Base-by-base conservation (phyloP, 768 basidiomycete species). In the Hericium alpestre region DNA sequence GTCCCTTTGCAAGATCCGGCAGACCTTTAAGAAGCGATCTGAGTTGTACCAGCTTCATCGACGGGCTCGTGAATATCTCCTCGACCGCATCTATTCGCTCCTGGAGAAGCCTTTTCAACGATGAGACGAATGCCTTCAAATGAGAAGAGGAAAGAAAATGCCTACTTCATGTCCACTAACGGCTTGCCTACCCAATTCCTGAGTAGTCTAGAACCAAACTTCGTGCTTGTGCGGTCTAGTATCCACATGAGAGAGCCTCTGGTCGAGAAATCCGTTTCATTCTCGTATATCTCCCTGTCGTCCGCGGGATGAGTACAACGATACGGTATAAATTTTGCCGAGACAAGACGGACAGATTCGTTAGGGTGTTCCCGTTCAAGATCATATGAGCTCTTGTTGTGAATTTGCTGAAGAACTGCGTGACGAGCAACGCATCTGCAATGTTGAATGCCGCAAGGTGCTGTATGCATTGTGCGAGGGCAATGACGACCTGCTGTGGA, bases 131-230 rank as follows among this genome's bases (percentile, higher is more conserved):
- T 20, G 8, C 20, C 1, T 18, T 13, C 12, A 23, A 41, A 56
- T 58, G 43, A n/a, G 13, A 15, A 38, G n/a, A 20, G 23, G 27
- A 37, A 53, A 2, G 37, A 10, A 11, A 23, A 32, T 8, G 59
- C 61, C 56, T 57, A 90, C 90, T 65, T 67, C 66, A 77, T 80
- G 67, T 93, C 84, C 12, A 88, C 75, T 46, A 98, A 76, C 0
- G 95, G 95, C 64, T 81, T 77, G 0, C 90, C 89, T 8, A 98
- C 77, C 95, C 95, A 99, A 59, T 74, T 81, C 58, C 82, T 81
- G 56, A 99, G 74, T 63, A 90, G 70, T 54, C 95, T 76, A 18
- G 88, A 82, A 12, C 95, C 95, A 75, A 96, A 96, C 61, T 80
- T 83, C 2, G 95, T 97, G 61, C 81, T 80, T 37, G 93, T 95